Evolutionary conservation across 2,329 filamentous ascomycete genomes (phyloP), one percentile per base, ranked within the genome.

Genomic region (Penicillium sp.): DNA sequence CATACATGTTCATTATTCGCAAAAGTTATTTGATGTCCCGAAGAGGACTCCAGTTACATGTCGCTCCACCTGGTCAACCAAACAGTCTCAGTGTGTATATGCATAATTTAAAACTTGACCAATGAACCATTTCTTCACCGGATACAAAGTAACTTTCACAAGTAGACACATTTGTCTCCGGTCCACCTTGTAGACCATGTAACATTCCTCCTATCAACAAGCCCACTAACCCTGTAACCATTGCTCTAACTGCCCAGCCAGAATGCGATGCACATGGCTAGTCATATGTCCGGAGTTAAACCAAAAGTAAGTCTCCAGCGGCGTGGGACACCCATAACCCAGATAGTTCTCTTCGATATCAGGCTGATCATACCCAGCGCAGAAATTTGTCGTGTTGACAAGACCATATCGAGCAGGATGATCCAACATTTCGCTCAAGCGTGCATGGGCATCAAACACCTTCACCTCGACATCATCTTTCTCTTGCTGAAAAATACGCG

Each of bases 221-320:
- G 24, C 21, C 12, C 20, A 50, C 36, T 54, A 60, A 15, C 18
- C 18, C 43, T 51, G 12, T 48, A 68, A 32, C 46, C 36, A 51
- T 18, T 24, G 21, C 37, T 59, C 51, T 23, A 66, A 39, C 37
- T 55, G 59, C 20, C 51, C 58, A 0, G 74, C 72, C 43, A 78
- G 60, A 29, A 74, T 62, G 43, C 68, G 56, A 62, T 79, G 76
- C 1, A 72, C 66, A 34, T 69, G 65, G 42, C 67, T 76, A 1
- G 73, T 77, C 60, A 78, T 65, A 69, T 80, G 78, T 1, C 77
- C 77, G 5, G 69, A 71, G 55, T 79, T 75, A 45, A 74, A 79
- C 78, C 77, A 79, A 46, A 79, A 77, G 58, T 79, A 80, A 32
- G 72, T 67, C 5, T 69, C 57, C 46, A 78, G 55, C 13, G 73